Conservation (phyloP, 176 grass and related monocot genomes). For the Musa beccarii region DNA sequence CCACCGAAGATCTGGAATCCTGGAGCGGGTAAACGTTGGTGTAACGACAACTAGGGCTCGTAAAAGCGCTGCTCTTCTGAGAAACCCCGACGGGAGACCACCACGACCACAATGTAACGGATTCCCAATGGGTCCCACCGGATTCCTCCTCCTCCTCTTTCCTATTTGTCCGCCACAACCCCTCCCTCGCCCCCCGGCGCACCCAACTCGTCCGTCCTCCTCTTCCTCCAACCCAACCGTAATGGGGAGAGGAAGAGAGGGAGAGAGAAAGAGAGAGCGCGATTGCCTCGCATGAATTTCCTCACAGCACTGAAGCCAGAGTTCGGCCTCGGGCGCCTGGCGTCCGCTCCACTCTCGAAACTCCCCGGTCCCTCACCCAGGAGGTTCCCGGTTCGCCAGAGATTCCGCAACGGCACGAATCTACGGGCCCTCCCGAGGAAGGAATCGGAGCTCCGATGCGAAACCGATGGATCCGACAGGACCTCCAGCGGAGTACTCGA, state of each 20-base stretch:
- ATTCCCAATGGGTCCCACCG: conserved; percentile 5
- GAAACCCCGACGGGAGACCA: neutral
- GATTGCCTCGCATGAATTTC: neutral
- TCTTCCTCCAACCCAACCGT: neutral
- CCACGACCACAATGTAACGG: neutral
- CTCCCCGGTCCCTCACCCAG: neutral
- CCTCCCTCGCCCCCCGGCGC: neutral
- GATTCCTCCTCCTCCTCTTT: conserved; percentile 4
- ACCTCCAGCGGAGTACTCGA: conserved; percentile 1
- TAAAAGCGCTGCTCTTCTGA: neutral
- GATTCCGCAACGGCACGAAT: neutral
- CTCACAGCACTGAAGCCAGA: neutral
- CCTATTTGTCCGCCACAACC: neutral
- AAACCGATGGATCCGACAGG: neutral
- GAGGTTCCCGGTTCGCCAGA: neutral
- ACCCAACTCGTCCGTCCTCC: neutral
- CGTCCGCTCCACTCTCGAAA: neutral
- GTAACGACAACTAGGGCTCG: neutral
- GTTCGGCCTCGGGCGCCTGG: neutral
- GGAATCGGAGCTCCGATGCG: neutral
- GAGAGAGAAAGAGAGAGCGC: neutral
- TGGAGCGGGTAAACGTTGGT: neutral
- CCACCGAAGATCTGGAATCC: neutral
- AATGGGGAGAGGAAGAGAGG: neutral
- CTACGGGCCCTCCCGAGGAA: neutral